Percentiles rank a stretch among this genome's conserved stretches.
Conservation (phyloP, 345 rosid species). For the Rhizophora apiculata region DNA sequence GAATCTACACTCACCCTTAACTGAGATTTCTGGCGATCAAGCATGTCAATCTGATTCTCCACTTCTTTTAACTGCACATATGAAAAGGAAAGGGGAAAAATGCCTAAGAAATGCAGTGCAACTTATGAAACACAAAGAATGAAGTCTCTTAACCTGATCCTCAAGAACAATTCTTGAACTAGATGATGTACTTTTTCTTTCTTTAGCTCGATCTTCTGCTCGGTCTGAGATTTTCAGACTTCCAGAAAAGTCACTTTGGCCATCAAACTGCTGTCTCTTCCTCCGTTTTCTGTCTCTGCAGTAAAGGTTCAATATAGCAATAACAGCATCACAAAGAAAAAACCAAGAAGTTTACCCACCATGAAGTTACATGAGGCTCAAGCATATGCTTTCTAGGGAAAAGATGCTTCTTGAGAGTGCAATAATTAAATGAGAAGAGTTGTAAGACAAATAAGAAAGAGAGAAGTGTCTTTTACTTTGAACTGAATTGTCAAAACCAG, state of each 20-base stretch:
- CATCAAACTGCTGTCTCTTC: constrained; percentile 46
- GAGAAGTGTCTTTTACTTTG: too few relatives aligned
- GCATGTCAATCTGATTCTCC: constrained; percentile 44
- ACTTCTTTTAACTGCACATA: constrained; percentile 63
- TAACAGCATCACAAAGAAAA: neutral
- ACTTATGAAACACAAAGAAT: too few relatives aligned
- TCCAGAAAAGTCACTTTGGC: constrained; percentile 55
- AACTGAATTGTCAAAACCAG: too few relatives aligned
- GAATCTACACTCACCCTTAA: constrained; percentile 48
- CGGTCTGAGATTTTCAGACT: constrained; percentile 48
- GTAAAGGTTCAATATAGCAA: neutral
- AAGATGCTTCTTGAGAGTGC: too few relatives aligned
- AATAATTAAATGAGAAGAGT: too few relatives aligned
- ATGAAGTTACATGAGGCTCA: neutral
- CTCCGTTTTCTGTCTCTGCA: constrained; percentile 51
- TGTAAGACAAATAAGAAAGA: too few relatives aligned
- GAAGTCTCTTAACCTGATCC: constrained; percentile 57
- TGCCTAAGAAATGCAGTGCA: neutral
- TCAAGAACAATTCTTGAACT: constrained; percentile 44
- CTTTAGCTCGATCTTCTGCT: constrained; percentile 44
- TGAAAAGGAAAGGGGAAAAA: constrained; percentile 12
- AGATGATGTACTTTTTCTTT: constrained; percentile 36
- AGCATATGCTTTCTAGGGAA: too few relatives aligned
- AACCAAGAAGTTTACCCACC: neutral
- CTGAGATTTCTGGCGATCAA: constrained; percentile 46